A percentile compares a stretch with the other conserved stretches of the same genome.
Conservation (phyloP, 225 moss, liverwort and hornwort species). For the Neckera pumila region DNA sequence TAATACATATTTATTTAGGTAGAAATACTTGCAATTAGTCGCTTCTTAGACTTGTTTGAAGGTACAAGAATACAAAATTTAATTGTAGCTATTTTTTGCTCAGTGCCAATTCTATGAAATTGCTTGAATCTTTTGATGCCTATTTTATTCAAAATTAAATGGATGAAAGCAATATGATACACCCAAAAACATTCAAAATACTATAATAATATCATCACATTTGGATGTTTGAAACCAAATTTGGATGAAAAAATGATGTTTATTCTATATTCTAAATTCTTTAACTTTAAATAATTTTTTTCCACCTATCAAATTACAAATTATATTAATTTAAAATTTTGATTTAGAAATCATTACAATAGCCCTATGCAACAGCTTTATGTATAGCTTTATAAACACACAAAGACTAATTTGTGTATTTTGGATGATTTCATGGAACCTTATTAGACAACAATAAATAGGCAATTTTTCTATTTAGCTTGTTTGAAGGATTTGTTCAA, state of each 20-base stretch:
- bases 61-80: neutral
- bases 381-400: neutral
- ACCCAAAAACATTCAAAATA: neutral
- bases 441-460: neutral
- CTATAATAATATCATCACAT: neutral
- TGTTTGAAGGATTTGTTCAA: fast-evolving
- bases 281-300: neutral
- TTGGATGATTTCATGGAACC: fast-evolving
- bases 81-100: neutral
- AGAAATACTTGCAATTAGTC: fast-evolving
- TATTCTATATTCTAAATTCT: neutral
- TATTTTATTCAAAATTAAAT: neutral
- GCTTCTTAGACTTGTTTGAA: neutral
- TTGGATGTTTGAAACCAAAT: neutral
- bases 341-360: neutral
- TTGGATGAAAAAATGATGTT: neutral
- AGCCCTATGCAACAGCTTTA: neutral
- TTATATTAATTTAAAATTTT: neutral
- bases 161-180: neutral
- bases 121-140: neutral
- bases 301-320: fast-evolving
- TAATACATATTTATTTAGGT: neutral
- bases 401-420: neutral
- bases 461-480: too few species aligned
- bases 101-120: fast-evolving